Percentiles rank a stretch among this genome's conserved stretches.
Conservation (phyloP, 73 alveolate genomes). For the Symbiodinium natans region DNA sequence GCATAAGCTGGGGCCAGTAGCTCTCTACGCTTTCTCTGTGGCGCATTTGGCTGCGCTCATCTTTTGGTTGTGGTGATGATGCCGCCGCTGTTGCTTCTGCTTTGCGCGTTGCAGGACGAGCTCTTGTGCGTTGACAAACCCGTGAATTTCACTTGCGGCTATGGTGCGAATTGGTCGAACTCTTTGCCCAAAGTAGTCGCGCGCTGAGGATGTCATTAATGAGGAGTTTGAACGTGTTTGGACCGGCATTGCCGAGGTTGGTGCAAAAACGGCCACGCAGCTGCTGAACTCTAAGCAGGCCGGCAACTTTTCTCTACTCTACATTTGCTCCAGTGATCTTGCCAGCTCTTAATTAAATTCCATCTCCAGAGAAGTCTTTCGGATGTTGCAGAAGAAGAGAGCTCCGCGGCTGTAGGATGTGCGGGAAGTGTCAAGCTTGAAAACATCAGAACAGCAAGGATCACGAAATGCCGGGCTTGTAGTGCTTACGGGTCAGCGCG, state of each 20-base stretch:
- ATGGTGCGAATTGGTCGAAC: background rate
- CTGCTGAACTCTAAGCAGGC: slow-evolving; percentile 51
- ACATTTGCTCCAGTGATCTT: too few relatives aligned
- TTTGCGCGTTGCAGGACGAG: slow-evolving; percentile 38
- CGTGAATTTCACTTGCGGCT: slow-evolving; percentile 32
- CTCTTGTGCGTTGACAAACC: slow-evolving; percentile 83
- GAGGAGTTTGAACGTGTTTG: background rate
- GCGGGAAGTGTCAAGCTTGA: too few relatives aligned
- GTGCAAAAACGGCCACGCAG: slow-evolving; percentile 50
- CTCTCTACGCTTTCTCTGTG: too few relatives aligned
- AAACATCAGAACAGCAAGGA: too few relatives aligned
- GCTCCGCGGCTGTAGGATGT: too few relatives aligned
- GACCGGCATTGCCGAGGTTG: background rate
- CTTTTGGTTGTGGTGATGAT: background rate
- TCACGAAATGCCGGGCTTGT: too few relatives aligned
- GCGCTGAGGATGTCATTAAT: background rate
- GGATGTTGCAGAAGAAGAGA: too few relatives aligned
- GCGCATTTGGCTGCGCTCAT: background rate
- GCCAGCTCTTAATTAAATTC: too few relatives aligned
- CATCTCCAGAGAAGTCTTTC: too few relatives aligned
- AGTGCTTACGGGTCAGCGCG: too few relatives aligned
- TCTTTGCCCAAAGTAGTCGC: background rate
- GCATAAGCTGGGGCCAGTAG: background rate
- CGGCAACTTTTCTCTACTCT: background rate
- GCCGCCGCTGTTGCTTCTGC: background rate